Conservation (phyloP, 2,329 filamentous ascomycete genomes). For the Aspergillus fumigatus region DNA sequence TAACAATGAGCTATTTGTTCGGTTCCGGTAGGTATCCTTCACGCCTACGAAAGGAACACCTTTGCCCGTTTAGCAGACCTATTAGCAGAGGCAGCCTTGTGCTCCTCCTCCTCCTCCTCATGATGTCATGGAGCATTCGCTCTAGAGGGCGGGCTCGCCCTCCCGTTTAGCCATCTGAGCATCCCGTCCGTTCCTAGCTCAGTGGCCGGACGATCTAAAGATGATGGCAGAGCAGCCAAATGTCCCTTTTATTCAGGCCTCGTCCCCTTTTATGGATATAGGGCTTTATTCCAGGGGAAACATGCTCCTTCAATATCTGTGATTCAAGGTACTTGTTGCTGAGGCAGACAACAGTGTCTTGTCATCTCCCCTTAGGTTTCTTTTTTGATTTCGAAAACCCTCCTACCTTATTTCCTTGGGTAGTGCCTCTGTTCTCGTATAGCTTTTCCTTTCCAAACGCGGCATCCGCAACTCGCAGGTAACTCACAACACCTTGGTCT, state of each 20-base stretch:
- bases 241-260: slow-evolving; percentile 23
- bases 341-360: background rate
- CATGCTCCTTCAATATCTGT: slow-evolving; percentile 9
- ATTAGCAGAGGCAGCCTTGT: background rate
- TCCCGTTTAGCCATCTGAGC: slow-evolving; percentile 29
- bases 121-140: background rate
- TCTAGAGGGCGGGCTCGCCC: background rate
- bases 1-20: background rate
- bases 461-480: slow-evolving; percentile 73
- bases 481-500: slow-evolving; percentile 85
- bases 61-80: background rate
- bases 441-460: slow-evolving; percentile 73
- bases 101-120: background rate
- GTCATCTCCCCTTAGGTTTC: slow-evolving; percentile 31
- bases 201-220: slow-evolving; percentile 46
- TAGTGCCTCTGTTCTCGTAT: slow-evolving; percentile 47
- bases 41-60: background rate
- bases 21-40: background rate
- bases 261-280: slow-evolving; percentile 18
- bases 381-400: slow-evolving; percentile 24
- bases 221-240: slow-evolving; percentile 43
- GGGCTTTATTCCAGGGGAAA: slow-evolving; percentile 28
- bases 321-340: background rate
- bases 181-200: slow-evolving; percentile 29
- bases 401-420: slow-evolving; percentile 26